These are phyloP conservation scores for Neurospora sp. DNA, from an alignment of 495 filamentous ascomycete species.

Conservation along the genomic window DNA sequence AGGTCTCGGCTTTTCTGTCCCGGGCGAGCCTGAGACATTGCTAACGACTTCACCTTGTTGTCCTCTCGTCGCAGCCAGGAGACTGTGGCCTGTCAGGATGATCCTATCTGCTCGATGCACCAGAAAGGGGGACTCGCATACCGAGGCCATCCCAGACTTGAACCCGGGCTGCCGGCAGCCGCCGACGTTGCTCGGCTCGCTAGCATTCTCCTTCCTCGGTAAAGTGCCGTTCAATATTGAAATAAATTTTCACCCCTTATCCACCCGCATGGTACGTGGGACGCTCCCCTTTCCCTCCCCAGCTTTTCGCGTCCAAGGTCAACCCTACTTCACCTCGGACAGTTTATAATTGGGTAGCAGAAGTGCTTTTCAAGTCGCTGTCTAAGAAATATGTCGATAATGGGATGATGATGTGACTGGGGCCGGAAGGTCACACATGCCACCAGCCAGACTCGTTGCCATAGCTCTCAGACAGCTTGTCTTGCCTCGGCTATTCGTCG, in stretches of 20 bases:
- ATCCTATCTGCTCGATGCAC: neutral
- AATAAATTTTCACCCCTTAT: neutral
- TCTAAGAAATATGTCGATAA: neutral
- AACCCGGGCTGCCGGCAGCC: neutral
- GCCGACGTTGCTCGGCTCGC: neutral
- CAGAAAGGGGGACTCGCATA: neutral
- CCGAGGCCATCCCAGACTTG: neutral
- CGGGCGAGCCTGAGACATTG: neutral
- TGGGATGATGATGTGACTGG: neutral
- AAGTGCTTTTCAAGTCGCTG: neutral
- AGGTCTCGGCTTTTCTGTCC: too few relatives aligned
- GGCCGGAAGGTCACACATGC: neutral
- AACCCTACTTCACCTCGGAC: neutral
- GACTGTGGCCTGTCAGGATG: neutral
- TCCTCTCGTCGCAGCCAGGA: neutral
- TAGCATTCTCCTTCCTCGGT: neutral
- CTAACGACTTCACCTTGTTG: neutral
- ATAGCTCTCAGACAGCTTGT: neutral
- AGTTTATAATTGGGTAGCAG: neutral
- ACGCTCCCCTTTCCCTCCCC: neutral
- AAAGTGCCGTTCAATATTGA: neutral
- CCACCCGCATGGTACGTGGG: neutral
- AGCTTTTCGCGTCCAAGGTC: neutral
- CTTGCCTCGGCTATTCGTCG: neutral
- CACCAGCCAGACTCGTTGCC: neutral